Evolutionary conservation across 306 rosid genomes (phyloP).

Genomic region (Dryas drummondii): DNA sequence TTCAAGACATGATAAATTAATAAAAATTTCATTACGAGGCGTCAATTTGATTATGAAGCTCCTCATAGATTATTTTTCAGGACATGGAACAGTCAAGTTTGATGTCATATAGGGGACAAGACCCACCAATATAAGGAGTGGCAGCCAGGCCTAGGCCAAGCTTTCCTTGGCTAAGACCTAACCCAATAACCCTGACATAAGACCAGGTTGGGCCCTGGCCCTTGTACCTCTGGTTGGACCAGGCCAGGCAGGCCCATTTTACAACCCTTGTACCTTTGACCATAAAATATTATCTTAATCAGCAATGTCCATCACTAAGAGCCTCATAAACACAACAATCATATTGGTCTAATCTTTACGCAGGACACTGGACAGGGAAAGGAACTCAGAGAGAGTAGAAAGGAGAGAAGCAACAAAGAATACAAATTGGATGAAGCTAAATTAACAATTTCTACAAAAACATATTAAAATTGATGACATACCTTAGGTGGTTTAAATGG

Average conservation of each 20-base stretch:
- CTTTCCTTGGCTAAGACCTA: background rate
- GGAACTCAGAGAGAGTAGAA: no score
- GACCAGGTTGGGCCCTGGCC: no score
- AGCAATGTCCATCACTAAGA: no score
- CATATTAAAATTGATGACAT: constrained; percentile 8
- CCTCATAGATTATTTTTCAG: background rate
- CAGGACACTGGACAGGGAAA: background rate
- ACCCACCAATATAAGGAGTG: background rate
- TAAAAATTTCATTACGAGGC: background rate
- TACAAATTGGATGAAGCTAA: background rate
- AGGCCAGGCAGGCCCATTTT: no score
- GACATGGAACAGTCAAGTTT: background rate
- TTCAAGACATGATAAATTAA: background rate
- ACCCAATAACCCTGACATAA: background rate
- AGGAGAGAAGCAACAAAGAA: background rate
- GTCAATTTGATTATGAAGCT: background rate
- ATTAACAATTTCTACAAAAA: background rate
- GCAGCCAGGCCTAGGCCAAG: background rate
- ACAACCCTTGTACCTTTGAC: no score
- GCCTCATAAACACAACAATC: no score
- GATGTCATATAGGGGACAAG: background rate
- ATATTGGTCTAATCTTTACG: no score
- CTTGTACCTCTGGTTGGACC: no score
- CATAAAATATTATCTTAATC: no score
- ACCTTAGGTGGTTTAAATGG: constrained; percentile 90